phyloP scores from a whole-genome alignment of 352 stramenopile species.

The Phytophthora capsici region DNA sequence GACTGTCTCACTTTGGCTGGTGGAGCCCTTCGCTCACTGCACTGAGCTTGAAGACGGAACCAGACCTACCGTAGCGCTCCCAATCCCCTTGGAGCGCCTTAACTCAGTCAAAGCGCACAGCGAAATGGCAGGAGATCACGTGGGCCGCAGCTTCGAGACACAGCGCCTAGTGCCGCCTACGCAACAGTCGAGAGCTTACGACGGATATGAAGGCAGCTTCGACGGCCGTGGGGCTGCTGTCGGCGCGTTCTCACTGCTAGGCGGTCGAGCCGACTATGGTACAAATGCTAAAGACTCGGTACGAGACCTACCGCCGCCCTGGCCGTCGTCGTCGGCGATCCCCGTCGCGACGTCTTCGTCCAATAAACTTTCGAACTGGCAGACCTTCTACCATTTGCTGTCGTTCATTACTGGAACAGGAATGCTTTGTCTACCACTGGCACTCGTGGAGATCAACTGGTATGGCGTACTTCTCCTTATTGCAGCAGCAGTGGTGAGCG shows the following conservation, averaged over 20 bases:
- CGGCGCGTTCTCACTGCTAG: constrained; percentile 24
- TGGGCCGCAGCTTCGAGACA: constrained; percentile 37
- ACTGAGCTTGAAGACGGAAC: constrained; percentile 6
- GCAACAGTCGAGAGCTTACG: constrained; percentile 24
- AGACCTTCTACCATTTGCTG: constrained; percentile 73
- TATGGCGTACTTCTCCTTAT: constrained; percentile 70
- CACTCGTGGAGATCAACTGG: constrained; percentile 83
- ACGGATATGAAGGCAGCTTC: constrained; percentile 35
- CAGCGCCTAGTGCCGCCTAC: constrained; percentile 41
- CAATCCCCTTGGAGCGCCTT: constrained; percentile 20
- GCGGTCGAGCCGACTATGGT: constrained; percentile 23
- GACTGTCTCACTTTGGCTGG: constrained; percentile 23
- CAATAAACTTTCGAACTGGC: constrained; percentile 57
- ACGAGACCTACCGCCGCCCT: constrained; percentile 10
- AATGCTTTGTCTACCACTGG: constrained; percentile 74
- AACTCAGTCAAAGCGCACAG: constrained; percentile 9
- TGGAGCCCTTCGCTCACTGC: constrained; percentile 3
- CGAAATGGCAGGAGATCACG: constrained; percentile 27
- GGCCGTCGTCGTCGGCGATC: constrained; percentile 17
- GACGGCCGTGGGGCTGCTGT: constrained; percentile 29
- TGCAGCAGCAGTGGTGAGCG: constrained; percentile 52
- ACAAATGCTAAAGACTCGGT: constrained; percentile 22
- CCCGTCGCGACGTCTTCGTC: constrained; percentile 12
- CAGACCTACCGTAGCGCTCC: constrained; percentile 24
- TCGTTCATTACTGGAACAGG: constrained; percentile 81